Percentiles rank a stretch among this genome's conserved stretches.
phyloP scores from a whole-genome alignment of 495 filamentous ascomycete genomes.

The Neurospora hispaniola region DNA sequence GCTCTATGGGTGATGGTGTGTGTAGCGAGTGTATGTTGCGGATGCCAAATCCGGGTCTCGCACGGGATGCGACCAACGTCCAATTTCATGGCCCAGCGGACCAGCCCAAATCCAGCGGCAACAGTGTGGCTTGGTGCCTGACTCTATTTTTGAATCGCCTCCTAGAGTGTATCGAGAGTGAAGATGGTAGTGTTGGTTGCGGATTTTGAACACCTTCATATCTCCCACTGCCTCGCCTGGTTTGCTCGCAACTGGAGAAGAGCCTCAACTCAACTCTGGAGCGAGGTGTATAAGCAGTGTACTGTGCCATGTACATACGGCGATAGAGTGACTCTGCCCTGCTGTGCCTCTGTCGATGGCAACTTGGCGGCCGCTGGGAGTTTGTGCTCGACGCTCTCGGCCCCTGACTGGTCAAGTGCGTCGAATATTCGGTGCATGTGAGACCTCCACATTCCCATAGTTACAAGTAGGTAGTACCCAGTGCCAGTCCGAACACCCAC shows the following conservation, averaged over 20 bases:
- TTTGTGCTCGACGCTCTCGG: not conserved
- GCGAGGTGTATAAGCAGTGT: not conserved
- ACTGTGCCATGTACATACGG: not conserved
- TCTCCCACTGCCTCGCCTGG: not conserved
- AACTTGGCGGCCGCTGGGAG: not conserved
- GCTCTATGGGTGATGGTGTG: slow-evolving; percentile 67
- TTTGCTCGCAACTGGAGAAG: not conserved
- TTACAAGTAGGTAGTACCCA: not conserved
- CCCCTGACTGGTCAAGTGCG: not conserved
- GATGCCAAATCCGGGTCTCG: slow-evolving; percentile 55
- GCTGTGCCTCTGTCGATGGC: not conserved
- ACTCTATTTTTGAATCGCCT: not conserved
- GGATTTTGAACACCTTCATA: not conserved
- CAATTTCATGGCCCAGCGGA: slow-evolving; percentile 63
- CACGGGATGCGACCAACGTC: slow-evolving; percentile 70
- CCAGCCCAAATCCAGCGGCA: not conserved
- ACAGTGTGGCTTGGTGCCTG: not conserved
- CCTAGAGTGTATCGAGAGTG: not conserved
- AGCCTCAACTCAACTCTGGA: not conserved
- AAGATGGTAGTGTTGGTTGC: not conserved
- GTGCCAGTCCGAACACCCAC: not conserved
- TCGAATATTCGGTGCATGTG: not conserved
- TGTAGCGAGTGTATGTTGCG: slow-evolving; percentile 47
- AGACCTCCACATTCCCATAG: not conserved
- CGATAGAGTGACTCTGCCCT: not conserved